A percentile compares a stretch with the other conserved stretches of the same genome.
These are phyloP conservation scores for Clitocybe nebularis DNA, from an alignment of 1,284 basidiomycete species.

Conservation along the genomic window DNA sequence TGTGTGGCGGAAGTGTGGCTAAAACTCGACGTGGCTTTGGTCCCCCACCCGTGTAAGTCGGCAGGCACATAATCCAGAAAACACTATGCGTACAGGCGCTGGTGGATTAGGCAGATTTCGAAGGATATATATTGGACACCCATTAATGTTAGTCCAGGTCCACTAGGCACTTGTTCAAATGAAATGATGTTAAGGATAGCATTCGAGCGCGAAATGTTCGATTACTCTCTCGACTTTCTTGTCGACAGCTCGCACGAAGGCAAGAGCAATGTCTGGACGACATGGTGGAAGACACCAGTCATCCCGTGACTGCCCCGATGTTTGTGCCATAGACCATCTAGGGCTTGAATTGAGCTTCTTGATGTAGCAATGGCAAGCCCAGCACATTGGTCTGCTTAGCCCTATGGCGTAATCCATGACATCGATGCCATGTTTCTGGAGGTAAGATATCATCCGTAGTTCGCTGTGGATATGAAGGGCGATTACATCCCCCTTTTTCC, in stretches of 20 bases:
- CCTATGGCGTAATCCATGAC: constrained; percentile 12
- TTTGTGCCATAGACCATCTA: constrained; percentile 12
- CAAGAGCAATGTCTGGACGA: constrained; percentile 2
- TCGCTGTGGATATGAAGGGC: constrained; percentile 13
- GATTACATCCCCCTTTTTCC: constrained; percentile 13
- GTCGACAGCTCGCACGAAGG: constrained; percentile 7
- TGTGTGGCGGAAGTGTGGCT: too few relatives aligned
- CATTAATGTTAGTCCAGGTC: not conserved
- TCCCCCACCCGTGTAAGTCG: too few relatives aligned
- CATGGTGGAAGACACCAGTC: constrained; percentile 14
- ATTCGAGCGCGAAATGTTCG: constrained; percentile 15
- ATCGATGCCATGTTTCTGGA: constrained; percentile 9
- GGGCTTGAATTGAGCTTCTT: constrained; percentile 4
- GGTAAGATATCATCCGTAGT: constrained; percentile 12
- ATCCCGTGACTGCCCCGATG: constrained; percentile 12
- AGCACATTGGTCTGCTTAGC: constrained; percentile 15
- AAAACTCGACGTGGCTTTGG: too few relatives aligned
- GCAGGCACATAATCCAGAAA: too few relatives aligned
- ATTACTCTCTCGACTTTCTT: constrained; percentile 9
- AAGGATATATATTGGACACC: not conserved
- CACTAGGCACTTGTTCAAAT: not conserved
- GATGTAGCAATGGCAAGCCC: constrained; percentile 14
- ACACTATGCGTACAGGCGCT: too few relatives aligned
- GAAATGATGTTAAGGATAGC: constrained; percentile 4
- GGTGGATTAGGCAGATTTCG: not conserved